A percentile compares a stretch with the other conserved stretches of the same genome.
Evolutionary conservation across 2,329 filamentous ascomycete species (phyloP).

Genomic region (Beauveria australis): DNA sequence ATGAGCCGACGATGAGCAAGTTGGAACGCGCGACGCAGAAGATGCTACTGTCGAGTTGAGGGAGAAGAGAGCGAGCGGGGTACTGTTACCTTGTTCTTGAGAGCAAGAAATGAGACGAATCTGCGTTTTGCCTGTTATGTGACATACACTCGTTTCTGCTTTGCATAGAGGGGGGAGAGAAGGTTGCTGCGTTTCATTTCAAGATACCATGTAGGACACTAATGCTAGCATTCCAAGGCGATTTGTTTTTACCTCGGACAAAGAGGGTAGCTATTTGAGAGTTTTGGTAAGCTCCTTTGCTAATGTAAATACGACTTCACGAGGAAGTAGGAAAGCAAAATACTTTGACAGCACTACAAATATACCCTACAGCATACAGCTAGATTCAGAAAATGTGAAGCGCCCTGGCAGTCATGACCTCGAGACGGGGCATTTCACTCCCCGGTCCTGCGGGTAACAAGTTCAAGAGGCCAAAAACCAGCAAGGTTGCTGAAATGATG

Average conservation of each 20-base stretch:
- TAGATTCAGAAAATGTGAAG: no score
- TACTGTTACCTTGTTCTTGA: background rate
- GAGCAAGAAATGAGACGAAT: background rate
- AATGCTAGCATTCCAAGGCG: background rate
- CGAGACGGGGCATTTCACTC: background rate
- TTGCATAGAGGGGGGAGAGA: background rate
- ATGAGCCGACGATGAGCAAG: slow-evolving; percentile 36
- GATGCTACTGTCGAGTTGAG: background rate
- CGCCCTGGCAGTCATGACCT: background rate
- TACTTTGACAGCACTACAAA: no score
- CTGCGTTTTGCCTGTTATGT: no score
- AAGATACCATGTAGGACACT: background rate
- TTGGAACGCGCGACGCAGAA: slow-evolving; percentile 33
- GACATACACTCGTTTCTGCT: background rate
- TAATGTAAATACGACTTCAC: background rate
- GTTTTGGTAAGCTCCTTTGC: background rate
- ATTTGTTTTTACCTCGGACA: no score
- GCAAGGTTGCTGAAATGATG: background rate
- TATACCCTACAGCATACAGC: no score
- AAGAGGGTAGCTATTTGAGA: background rate
- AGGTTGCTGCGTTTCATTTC: background rate
- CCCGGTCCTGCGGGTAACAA: background rate
- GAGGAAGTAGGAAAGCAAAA: no score
- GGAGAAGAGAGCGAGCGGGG: background rate
- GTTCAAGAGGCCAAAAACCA: background rate